Conservation (phyloP, 768 basidiomycete species). For the Rhodocollybia butyracea region DNA sequence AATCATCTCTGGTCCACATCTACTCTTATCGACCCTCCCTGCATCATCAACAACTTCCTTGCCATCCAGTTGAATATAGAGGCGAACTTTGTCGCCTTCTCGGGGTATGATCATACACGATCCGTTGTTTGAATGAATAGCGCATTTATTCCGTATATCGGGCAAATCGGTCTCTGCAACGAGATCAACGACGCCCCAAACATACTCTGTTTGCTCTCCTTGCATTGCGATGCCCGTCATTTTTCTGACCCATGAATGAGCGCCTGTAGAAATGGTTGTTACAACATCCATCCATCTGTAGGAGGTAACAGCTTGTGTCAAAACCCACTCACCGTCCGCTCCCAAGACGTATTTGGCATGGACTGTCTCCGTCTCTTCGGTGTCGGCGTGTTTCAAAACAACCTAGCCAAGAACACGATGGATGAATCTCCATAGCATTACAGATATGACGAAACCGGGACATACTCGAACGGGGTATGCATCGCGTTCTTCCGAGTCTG, state of each 20-base stretch:
- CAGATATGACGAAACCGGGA: no score
- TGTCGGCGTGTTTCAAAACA: slow-evolving; percentile 38
- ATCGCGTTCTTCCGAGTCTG: slow-evolving; percentile 5
- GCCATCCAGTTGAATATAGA: slow-evolving; percentile 68
- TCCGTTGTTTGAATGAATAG: slow-evolving; percentile 66
- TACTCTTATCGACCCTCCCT: slow-evolving; percentile 52
- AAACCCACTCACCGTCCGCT: slow-evolving; percentile 52
- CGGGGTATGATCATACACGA: slow-evolving; percentile 76
- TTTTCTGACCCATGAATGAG: slow-evolving; percentile 83
- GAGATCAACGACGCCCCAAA: slow-evolving; percentile 83
- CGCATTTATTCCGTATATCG: slow-evolving; percentile 63
- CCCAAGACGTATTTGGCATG: slow-evolving; percentile 75
- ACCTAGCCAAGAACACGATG: slow-evolving; percentile 27
- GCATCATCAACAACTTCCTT: slow-evolving; percentile 39
- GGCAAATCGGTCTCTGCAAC: slow-evolving; percentile 74
- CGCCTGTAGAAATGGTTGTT: slow-evolving; percentile 39
- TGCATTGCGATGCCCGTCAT: slow-evolving; percentile 63
- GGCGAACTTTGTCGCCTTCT: slow-evolving; percentile 61
- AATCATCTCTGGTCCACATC: slow-evolving; percentile 46
- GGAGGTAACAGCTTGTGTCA: background rate
- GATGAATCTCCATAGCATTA: background rate
- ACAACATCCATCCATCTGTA: background rate
- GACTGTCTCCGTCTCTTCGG: slow-evolving; percentile 49
- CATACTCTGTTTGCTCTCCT: slow-evolving; percentile 72
- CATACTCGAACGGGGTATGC: slow-evolving; percentile 36